Percentiles rank a stretch among this genome's conserved stretches.
phyloP scores from a whole-genome alignment of 176 grass and related monocot species.

The Rhynchospora breviuscula region DNA sequence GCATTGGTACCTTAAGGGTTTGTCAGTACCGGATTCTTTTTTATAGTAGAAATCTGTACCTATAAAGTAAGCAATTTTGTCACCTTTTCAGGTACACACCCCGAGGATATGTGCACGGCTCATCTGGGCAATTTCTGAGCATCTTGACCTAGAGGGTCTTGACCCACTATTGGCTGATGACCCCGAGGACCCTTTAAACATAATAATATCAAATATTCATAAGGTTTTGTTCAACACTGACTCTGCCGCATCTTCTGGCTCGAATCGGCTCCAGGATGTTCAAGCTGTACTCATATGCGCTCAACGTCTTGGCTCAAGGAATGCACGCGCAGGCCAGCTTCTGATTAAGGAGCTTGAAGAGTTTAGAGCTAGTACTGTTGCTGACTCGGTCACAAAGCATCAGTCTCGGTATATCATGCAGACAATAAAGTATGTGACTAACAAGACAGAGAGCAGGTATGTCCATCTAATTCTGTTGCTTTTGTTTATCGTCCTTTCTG shows the following conservation, averaged over 20 bases:
- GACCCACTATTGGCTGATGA: slow-evolving; percentile 99
- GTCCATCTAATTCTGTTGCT: slow-evolving; percentile 29
- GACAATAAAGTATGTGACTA: slow-evolving; percentile 80
- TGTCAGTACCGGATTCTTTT: background rate
- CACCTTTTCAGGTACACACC: slow-evolving; percentile 66
- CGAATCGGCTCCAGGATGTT: slow-evolving; percentile 87
- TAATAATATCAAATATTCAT: slow-evolving; percentile 93
- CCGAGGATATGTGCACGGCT: slow-evolving; percentile 76
- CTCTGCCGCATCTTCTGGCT: slow-evolving; percentile 55
- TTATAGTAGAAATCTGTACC: background rate
- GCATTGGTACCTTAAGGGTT: background rate
- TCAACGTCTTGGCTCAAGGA: slow-evolving; percentile 77
- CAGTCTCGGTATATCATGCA: slow-evolving; percentile 92
- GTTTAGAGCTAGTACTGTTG: slow-evolving; percentile 61
- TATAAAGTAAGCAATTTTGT: background rate
- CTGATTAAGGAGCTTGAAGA: slow-evolving; percentile 94
- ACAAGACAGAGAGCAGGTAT: slow-evolving; percentile 75
- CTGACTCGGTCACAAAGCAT: slow-evolving; percentile 90
- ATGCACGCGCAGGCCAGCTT: slow-evolving; percentile 76
- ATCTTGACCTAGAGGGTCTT: slow-evolving; percentile 95
- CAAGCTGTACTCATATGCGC: slow-evolving; percentile 87
- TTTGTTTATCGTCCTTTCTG: background rate
- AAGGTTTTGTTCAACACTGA: slow-evolving; percentile 91
- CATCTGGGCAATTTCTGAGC: slow-evolving; percentile 93
- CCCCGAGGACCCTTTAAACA: slow-evolving; percentile 94